phyloP scores from a whole-genome alignment of 2,329 filamentous ascomycete genomes.

The Talaromyces sp. region DNA sequence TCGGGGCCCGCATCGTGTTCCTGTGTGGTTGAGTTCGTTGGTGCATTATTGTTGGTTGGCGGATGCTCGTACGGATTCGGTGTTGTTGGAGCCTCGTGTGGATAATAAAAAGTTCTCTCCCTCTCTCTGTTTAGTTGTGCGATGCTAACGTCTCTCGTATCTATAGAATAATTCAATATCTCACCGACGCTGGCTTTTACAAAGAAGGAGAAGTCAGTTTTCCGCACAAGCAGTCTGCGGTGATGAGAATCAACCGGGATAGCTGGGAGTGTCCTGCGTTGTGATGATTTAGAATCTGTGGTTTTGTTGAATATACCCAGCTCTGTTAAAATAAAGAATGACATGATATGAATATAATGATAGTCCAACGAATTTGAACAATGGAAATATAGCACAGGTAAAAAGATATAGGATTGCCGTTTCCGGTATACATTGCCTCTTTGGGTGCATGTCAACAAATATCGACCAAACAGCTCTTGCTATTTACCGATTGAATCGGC shows the following conservation, averaged over 20 bases:
- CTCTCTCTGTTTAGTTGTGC: background rate
- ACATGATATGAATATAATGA: background rate
- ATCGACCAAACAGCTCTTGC: no score
- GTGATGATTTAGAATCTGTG: slow-evolving; percentile 22
- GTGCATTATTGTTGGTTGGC: slow-evolving; percentile 80
- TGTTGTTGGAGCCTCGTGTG: slow-evolving; percentile 83
- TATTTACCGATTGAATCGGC: no score
- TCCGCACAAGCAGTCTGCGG: slow-evolving; percentile 86
- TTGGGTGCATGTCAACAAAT: background rate
- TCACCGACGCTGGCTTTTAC: slow-evolving; percentile 71
- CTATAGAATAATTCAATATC: slow-evolving; percentile 61
- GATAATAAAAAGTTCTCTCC: slow-evolving; percentile 73
- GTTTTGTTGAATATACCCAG: background rate
- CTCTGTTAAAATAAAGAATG: background rate
- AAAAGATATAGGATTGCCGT: background rate
- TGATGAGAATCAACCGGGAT: slow-evolving; percentile 75
- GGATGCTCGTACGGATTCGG: slow-evolving; percentile 73
- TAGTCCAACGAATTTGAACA: background rate
- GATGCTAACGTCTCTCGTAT: slow-evolving; percentile 12
- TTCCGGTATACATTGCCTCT: background rate
- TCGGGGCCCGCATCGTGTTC: slow-evolving; percentile 69
- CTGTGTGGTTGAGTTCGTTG: slow-evolving; percentile 75
- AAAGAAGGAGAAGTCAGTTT: slow-evolving; percentile 83
- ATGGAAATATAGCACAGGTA: background rate
- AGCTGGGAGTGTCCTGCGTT: slow-evolving; percentile 68